phyloP scores from a whole-genome alignment of 1,139 yeast species.

The Pichia sp. region DNA sequence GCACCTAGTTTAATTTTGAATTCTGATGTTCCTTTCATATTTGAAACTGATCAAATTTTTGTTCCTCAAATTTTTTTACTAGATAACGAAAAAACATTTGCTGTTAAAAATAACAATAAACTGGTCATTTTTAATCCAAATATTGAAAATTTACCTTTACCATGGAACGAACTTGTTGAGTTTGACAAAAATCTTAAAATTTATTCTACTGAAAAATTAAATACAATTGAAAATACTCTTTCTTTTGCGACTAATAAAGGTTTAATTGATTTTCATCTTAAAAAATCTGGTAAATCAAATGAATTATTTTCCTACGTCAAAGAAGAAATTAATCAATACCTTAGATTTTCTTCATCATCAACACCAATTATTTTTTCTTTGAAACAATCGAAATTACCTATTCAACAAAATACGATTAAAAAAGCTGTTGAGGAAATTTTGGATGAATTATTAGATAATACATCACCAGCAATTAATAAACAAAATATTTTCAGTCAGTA shows the following conservation, averaged over 20 bases:
- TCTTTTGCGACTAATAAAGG: constrained; percentile 55
- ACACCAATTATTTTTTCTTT: constrained; percentile 54
- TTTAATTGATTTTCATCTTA: constrained; percentile 49
- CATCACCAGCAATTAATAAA: constrained; percentile 10
- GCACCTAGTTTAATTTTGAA: neutral
- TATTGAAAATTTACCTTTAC: neutral
- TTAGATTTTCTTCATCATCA: constrained; percentile 46
- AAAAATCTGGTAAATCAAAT: constrained; percentile 1
- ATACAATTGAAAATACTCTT: constrained; percentile 39
- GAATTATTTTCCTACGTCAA: constrained; percentile 28
- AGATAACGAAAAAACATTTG: neutral
- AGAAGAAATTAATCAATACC: constrained; percentile 76
- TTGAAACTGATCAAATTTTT: neutral
- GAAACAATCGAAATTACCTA: constrained; percentile 31
- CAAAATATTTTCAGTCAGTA: constrained; percentile 33
- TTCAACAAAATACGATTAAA: constrained; percentile 36
- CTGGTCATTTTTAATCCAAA: constrained; percentile 3
- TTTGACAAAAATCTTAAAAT: constrained; percentile 6
- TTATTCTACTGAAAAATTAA: neutral
- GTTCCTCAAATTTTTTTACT: constrained; percentile 1
- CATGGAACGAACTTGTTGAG: constrained; percentile 10
- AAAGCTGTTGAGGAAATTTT: constrained; percentile 45
- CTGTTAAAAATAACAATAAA: constrained; percentile 5
- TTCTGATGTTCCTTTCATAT: neutral
- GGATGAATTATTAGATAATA: constrained; percentile 42